A percentile compares a stretch with the other conserved stretches of the same genome.
Evolutionary conservation across 2,329 filamentous ascomycete species (phyloP).

Genomic region (Botrytis elliptica): DNA sequence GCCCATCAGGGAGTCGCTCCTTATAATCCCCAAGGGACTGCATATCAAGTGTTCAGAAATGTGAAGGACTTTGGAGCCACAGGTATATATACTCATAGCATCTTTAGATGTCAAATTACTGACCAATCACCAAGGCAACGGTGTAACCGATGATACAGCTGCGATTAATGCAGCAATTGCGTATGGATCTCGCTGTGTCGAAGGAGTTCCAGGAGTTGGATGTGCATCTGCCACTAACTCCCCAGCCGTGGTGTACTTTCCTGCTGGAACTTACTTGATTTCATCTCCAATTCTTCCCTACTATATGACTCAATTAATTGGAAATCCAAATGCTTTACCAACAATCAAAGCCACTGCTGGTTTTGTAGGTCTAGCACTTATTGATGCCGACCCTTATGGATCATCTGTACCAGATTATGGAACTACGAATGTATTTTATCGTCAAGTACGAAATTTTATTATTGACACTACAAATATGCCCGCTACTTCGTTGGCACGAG

Average conservation of each 20-base stretch:
- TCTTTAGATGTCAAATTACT: conserved; percentile 61
- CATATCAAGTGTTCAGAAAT: conserved; percentile 30
- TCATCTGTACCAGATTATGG: conserved; percentile 70
- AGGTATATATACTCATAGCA: conserved; percentile 15
- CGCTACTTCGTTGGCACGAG: conserved; percentile 38
- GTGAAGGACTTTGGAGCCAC: conserved; percentile 29
- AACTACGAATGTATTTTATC: conserved; percentile 69
- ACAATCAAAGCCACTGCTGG: conserved; percentile 67
- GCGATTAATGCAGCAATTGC: conserved; percentile 67
- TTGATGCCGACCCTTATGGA: conserved; percentile 81
- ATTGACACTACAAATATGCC: conserved; percentile 52
- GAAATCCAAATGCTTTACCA: conserved; percentile 49
- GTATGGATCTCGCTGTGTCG: conserved; percentile 28
- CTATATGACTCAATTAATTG: conserved; percentile 34
- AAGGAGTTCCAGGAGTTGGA: conserved; percentile 37
- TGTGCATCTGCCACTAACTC: conserved; percentile 48
- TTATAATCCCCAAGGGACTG: conserved; percentile 24
- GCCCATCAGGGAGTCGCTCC: conserved; percentile 30
- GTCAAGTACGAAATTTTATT: conserved; percentile 63
- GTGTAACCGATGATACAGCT: conserved; percentile 72
- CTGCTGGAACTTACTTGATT: conserved; percentile 34
- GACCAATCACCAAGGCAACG: conserved; percentile 61
- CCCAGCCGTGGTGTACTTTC: conserved; percentile 41
- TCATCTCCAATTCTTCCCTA: conserved; percentile 29
- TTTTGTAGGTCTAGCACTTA: conserved; percentile 81